These are phyloP conservation scores for Asterophora lycoperdoides DNA, from an alignment of 768 basidiomycete genomes.

Conservation along the genomic window DNA sequence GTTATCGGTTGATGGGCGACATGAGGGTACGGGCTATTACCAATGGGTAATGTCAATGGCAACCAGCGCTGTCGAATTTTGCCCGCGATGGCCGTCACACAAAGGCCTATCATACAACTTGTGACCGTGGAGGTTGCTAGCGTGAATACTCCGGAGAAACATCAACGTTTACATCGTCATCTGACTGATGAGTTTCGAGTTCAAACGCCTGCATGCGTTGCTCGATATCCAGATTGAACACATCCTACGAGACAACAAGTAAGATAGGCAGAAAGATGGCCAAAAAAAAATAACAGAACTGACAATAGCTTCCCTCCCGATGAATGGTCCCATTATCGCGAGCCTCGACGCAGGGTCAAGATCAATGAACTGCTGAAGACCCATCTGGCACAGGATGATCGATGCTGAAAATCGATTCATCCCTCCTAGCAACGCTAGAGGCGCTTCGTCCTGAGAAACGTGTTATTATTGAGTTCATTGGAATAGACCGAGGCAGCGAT, in stretches of 20 bases:
- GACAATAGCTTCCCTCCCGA: constrained; percentile 54
- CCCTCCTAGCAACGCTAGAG: constrained; percentile 50
- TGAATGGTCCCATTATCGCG: constrained; percentile 37
- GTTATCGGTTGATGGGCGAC: too few species aligned
- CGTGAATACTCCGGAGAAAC: neutral
- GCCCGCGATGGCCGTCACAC: too few species aligned
- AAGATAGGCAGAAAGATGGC: neutral
- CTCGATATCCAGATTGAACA: constrained; percentile 12
- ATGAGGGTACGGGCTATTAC: too few species aligned
- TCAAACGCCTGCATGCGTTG: constrained; percentile 4
- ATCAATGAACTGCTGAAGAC: constrained; percentile 53
- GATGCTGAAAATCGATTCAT: constrained; percentile 71
- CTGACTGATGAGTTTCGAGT: neutral
- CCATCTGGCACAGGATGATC: constrained; percentile 53
- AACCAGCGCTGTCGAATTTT: too few species aligned
- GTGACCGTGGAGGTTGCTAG: neutral
- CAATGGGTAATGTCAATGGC: too few species aligned
- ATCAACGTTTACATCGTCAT: neutral
- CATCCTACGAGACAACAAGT: constrained; percentile 2
- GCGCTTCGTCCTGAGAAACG: constrained; percentile 50
- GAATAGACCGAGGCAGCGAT: neutral
- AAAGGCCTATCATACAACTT: too few species aligned
- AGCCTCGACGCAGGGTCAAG: constrained; percentile 44
- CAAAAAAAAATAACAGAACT: constrained; percentile 19
- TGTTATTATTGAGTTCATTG: neutral